Evolutionary conservation across 208 protist species (phyloP).

Genomic region (Wallacemonas rigidus): DNA sequence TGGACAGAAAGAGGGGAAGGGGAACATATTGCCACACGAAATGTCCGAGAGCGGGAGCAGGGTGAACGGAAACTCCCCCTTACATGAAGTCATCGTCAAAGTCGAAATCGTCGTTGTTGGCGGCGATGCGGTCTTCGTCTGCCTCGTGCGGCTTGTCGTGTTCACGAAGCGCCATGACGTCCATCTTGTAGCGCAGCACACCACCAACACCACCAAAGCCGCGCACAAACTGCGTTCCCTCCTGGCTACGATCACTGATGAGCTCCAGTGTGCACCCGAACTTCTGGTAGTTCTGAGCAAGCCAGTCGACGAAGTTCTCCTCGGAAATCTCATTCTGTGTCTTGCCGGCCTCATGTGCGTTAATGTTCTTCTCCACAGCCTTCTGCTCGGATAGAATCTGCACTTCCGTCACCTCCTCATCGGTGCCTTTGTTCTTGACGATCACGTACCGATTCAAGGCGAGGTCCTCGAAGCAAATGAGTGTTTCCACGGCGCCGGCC

Average conservation of each 20-base stretch:
- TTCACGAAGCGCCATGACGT: conserved; percentile 88
- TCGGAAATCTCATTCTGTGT: conserved; percentile 89
- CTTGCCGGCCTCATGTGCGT: conserved; percentile 82
- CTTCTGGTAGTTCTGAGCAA: conserved; percentile 98
- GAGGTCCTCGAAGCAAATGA: conserved; percentile 99
- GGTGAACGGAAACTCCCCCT: not conserved
- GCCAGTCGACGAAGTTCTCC: conserved; percentile 98
- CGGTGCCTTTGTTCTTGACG: conserved; percentile 79
- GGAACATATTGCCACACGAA: too few species aligned
- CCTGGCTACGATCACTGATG: conserved; percentile 94
- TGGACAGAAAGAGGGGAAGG: too few species aligned
- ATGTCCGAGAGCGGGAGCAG: too few species aligned
- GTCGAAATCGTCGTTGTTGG: conserved; percentile 85
- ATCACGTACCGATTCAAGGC: conserved; percentile 90
- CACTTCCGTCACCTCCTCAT: conserved; percentile 63
- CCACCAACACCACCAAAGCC: conserved; percentile 98
- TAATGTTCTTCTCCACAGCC: conserved; percentile 76
- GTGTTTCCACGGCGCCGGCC: conserved; percentile 97
- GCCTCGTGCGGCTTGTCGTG: conserved; percentile 80
- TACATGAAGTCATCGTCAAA: conserved; percentile 94
- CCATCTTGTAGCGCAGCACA: conserved; percentile 91
- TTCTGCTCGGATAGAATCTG: conserved; percentile 77
- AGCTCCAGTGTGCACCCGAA: conserved; percentile 97
- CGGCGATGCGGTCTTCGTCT: conserved; percentile 55
- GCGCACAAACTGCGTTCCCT: conserved; percentile 98